phyloP scores from a whole-genome alignment of 176 grass and related monocot genomes.

The Saccharum officinarum region DNA sequence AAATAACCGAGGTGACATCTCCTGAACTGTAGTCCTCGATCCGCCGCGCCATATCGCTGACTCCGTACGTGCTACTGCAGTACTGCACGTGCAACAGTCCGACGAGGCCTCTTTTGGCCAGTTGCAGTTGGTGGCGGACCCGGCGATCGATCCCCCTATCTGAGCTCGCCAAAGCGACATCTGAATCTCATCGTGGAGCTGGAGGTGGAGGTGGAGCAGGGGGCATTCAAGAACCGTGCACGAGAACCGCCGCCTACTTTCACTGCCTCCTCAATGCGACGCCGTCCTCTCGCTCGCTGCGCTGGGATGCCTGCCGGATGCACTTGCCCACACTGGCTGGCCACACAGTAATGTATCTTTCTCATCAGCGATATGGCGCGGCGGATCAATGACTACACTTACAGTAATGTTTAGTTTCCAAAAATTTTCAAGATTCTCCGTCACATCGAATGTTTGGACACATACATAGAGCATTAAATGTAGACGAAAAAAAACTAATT shows the following conservation, averaged over 20 bases:
- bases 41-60: background rate
- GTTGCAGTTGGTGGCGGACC: conserved; percentile 28
- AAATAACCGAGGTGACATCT: background rate
- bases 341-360: too few relatives aligned
- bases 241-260: conserved; percentile 27
- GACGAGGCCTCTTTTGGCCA: background rate
- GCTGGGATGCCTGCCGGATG: too few relatives aligned
- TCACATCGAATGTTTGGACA: too few relatives aligned
- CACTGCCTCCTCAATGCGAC: conserved; percentile 31
- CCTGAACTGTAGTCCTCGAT: too few relatives aligned
- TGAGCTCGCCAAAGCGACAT: conserved; percentile 17
- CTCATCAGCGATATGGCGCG: too few relatives aligned
- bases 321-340: too few relatives aligned
- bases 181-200: conserved; percentile 30
- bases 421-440: too few relatives aligned
- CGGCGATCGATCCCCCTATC: background rate
- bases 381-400: too few relatives aligned
- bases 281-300: conserved; percentile 7
- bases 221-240: conserved; percentile 1
- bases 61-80: background rate
- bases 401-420: too few relatives aligned
- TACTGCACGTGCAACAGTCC: background rate
- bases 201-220: background rate
- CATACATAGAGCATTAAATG: too few relatives aligned
- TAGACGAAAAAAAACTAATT: too few relatives aligned